Base-by-base conservation (phyloP, 2,329 filamentous ascomycete genomes). In the Trichophyton mentagrophytes region DNA sequence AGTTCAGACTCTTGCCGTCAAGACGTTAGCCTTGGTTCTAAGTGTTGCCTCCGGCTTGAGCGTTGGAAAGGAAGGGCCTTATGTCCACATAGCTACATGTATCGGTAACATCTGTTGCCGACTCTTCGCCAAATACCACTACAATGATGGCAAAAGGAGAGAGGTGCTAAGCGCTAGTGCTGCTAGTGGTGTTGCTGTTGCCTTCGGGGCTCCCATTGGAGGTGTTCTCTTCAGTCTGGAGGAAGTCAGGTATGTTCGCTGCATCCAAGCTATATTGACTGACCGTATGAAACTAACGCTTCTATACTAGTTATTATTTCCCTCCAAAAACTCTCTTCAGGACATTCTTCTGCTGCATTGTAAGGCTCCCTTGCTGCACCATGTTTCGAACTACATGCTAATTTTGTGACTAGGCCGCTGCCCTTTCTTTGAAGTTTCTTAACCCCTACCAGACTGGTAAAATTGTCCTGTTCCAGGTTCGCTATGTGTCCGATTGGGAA, bases 281-380 rank as follows among this genome's bases (percentile, higher is more conserved):
- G 56, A 5, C 4, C 25, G 7, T n/a, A 9, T 2, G 11, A 59
- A 13, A 11, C 56, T 13, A 27, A 38, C 51, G 20, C 8, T 8
- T 30, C 42, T 63, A 17, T 49, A 63, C 25, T 57, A 85, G 89
- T 66, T 97, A 97, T 73, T 97, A 97, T 74, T 97, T 97, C 72
- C 92, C 93, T 0, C 90, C 92, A 4, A 97, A 99, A 76, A 97
- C 92, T 0, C 81, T 99, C 7, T 99, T 99, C 77, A 81, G 93
- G 59, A 97, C 93, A 0, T 99, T 99, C 74, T 97, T 97, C 75
- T 97, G 92, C 77, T 97, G 92, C 73, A 97, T 97, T 67, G 86
- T 88, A 72, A 70, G 76, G 74, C 27, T 33, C 59, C 3, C 42
- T 42, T 47, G 57, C 27, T 1, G 27, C 7, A 33, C 13, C 15